Percentiles rank a stretch among this genome's conserved stretches.
Evolutionary conservation across 2,329 filamentous ascomycete species (phyloP).

Genomic region (Keithomyces neogunnii): DNA sequence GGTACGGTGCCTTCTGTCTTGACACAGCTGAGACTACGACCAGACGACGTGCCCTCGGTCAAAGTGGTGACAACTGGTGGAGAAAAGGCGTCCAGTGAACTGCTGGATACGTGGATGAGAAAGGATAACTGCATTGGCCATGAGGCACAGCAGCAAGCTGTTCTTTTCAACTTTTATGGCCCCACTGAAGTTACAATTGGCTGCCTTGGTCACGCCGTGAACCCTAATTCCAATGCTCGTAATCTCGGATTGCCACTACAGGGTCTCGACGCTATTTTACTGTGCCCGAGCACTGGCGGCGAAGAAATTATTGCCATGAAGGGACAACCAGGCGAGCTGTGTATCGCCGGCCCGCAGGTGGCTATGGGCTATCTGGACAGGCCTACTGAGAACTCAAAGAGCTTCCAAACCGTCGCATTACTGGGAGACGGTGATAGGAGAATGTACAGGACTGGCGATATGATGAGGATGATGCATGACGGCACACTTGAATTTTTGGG

Average conservation of each 20-base stretch:
- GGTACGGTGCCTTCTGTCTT: slow-evolving; percentile 58
- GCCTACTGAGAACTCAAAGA: slow-evolving; percentile 10
- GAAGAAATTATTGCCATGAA: slow-evolving; percentile 9
- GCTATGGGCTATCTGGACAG: slow-evolving; percentile 34
- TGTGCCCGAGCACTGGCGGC: slow-evolving; percentile 3
- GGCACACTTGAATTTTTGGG: slow-evolving; percentile 10
- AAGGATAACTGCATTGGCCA: slow-evolving; percentile 13
- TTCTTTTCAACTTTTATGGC: slow-evolving; percentile 32
- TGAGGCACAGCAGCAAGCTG: background rate
- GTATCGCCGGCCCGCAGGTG: slow-evolving; percentile 35
- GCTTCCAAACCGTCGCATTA: slow-evolving; percentile 6
- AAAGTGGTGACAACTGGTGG: slow-evolving; percentile 60
- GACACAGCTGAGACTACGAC: slow-evolving; percentile 38
- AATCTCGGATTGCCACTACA: slow-evolving; percentile 13
- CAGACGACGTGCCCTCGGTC: slow-evolving; percentile 51
- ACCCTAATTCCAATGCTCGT: slow-evolving; percentile 9
- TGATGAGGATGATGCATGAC: slow-evolving; percentile 12
- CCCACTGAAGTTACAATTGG: slow-evolving; percentile 61
- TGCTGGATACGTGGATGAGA: slow-evolving; percentile 34
- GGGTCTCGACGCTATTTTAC: slow-evolving; percentile 10
- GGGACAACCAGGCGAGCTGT: slow-evolving; percentile 30
- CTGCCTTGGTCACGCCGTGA: slow-evolving; percentile 21
- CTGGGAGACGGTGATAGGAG: slow-evolving; percentile 4
- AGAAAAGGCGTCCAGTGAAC: slow-evolving; percentile 56
- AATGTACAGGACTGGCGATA: slow-evolving; percentile 11